Percentiles rank a stretch among this genome's conserved stretches.
Evolutionary conservation across 441 rosid species (phyloP).

Genomic region (Viola pubescens): DNA sequence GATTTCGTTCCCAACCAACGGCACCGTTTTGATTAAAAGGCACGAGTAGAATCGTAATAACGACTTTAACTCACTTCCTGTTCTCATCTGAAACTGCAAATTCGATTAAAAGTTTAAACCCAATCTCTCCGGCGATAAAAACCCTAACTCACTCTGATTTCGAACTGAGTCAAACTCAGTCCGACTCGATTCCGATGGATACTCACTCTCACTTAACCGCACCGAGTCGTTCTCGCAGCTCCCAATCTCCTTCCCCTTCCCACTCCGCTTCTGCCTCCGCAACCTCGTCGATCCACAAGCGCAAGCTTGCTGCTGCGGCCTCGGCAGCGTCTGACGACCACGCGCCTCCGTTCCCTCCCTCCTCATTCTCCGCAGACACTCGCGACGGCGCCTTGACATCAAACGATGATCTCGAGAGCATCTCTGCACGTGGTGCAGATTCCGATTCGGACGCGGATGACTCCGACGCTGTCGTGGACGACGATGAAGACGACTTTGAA

Average conservation of each 20-base stretch:
- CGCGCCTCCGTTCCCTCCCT: slow-evolving; percentile 72
- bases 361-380: slow-evolving; percentile 89
- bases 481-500: slow-evolving; percentile 81
- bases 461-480: slow-evolving; percentile 77
- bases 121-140: slow-evolving; percentile 7
- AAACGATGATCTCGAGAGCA: slow-evolving; percentile 95
- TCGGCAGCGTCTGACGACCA: slow-evolving; percentile 66
- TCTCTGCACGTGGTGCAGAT: slow-evolving; percentile 81
- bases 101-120: not conserved
- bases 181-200: slow-evolving; percentile 40
- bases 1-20: not conserved
- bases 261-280: slow-evolving; percentile 96
- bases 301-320: slow-evolving; percentile 75
- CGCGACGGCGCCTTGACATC: slow-evolving; percentile 88
- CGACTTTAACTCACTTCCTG: not conserved
- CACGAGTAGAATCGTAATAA: not conserved
- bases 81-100: not conserved
- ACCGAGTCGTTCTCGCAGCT: slow-evolving; percentile 77
- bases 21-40: not conserved
- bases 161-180: not conserved
- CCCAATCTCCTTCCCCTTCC: slow-evolving; percentile 91
- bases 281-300: slow-evolving; percentile 87
- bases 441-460: slow-evolving; percentile 83
- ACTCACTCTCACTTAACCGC: slow-evolving; percentile 71
- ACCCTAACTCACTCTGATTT: slow-evolving; percentile 5